These are phyloP conservation scores for Collybiopsis confluens DNA, from an alignment of 768 basidiomycete species.

Conservation along the genomic window DNA sequence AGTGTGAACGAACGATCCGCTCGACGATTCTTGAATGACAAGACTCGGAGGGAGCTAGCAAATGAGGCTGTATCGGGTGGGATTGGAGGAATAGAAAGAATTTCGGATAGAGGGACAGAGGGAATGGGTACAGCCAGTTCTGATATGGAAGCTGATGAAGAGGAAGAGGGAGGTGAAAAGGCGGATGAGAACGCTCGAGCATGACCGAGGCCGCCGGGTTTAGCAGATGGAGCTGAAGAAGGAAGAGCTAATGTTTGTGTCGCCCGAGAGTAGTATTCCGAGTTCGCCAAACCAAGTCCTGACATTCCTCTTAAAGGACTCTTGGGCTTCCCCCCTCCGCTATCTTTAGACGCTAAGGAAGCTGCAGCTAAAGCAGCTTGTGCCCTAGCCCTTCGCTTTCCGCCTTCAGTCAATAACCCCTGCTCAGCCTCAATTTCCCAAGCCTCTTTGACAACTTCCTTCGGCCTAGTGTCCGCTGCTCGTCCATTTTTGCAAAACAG, in stretches of 20 bases:
- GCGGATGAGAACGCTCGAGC: slow-evolving; percentile 34
- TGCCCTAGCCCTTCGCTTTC: slow-evolving; percentile 59
- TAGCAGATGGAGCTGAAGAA: slow-evolving; percentile 38
- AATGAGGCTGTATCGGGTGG: slow-evolving; percentile 46
- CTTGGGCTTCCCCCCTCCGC: slow-evolving; percentile 12
- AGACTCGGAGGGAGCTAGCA: slow-evolving; percentile 49
- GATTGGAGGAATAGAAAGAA: slow-evolving; percentile 19
- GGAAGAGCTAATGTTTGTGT: slow-evolving; percentile 65
- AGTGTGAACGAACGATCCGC: slow-evolving; percentile 61
- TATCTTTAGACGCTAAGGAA: slow-evolving; percentile 8
- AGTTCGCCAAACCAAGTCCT: slow-evolving; percentile 33
- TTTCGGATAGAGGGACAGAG: slow-evolving; percentile 62
- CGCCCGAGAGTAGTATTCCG: slow-evolving; percentile 55
- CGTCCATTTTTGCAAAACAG: no score
- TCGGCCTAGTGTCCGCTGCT: no score
- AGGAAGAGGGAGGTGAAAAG: slow-evolving; percentile 41
- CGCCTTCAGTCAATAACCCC: slow-evolving; percentile 71
- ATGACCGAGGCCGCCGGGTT: not conserved
- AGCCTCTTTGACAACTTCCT: slow-evolving; percentile 52
- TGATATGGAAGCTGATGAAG: not conserved
- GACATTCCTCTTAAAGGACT: slow-evolving; percentile 9
- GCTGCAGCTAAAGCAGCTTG: slow-evolving; percentile 35
- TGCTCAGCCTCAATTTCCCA: slow-evolving; percentile 82
- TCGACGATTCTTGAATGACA: slow-evolving; percentile 61
- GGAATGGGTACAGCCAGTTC: slow-evolving; percentile 61